Evolutionary conservation across 352 stramenopile species (phyloP).

Genomic region (Elongisporangium anandrum): DNA sequence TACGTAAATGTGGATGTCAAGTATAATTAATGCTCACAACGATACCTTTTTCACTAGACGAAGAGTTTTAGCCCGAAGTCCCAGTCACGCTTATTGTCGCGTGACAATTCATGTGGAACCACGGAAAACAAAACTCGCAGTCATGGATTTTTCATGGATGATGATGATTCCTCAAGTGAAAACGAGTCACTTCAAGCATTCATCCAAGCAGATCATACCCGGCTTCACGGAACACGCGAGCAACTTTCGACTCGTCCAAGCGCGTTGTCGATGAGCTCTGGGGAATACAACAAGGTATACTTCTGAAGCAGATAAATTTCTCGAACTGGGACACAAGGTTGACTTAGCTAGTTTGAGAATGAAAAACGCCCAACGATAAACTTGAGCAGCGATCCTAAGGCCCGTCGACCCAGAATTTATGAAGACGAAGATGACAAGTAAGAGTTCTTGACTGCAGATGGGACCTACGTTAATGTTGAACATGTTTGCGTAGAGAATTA

Average conservation of each 20-base stretch:
- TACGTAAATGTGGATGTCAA: neutral
- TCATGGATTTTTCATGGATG: neutral
- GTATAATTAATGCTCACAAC: constrained; percentile 3
- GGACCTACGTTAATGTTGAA: neutral
- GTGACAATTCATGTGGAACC: neutral
- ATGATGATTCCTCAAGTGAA: neutral
- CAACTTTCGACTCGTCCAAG: neutral
- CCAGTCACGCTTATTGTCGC: neutral
- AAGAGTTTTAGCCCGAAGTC: constrained; percentile 3
- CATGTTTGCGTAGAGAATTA: neutral
- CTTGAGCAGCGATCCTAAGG: neutral
- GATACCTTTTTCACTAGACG: constrained; percentile 5
- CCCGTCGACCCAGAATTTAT: neutral
- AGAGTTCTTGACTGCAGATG: neutral
- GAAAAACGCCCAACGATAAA: neutral
- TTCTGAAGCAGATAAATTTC: neutral
- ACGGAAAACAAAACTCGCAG: neutral
- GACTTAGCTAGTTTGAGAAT: neutral
- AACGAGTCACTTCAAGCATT: neutral
- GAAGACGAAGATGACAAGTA: neutral
- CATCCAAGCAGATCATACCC: neutral
- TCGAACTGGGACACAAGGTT: neutral
- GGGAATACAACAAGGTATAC: neutral
- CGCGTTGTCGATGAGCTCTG: neutral
- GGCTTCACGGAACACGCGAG: neutral